Percentiles rank a stretch among this genome's conserved stretches.
Evolutionary conservation across 352 stramenopile genomes (phyloP).

Genomic region (Phytopythium cucurbitacearum): DNA sequence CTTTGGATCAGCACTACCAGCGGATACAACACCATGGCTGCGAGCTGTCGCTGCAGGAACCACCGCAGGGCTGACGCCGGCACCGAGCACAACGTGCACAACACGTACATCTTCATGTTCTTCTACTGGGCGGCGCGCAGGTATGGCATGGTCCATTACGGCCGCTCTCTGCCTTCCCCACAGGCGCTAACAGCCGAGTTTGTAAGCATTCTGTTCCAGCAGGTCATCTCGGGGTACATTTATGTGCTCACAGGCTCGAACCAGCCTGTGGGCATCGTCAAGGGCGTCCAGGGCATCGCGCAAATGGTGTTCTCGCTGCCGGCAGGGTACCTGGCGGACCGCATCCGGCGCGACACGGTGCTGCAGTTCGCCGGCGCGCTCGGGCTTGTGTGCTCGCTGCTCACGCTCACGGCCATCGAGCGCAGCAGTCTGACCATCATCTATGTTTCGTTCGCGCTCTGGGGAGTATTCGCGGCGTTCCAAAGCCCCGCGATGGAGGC

Average conservation of each 20-base stretch:
- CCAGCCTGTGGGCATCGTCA: constrained; percentile 73
- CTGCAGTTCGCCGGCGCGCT: constrained; percentile 56
- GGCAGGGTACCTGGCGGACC: constrained; percentile 60
- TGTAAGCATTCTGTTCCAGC: constrained; percentile 68
- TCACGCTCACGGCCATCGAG: constrained; percentile 59
- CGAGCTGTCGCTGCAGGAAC: neutral
- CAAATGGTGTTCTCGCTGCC: constrained; percentile 74
- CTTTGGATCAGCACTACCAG: no score
- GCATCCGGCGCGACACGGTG: constrained; percentile 60
- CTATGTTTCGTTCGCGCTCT: constrained; percentile 63
- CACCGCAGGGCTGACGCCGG: neutral
- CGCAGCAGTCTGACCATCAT: constrained; percentile 34
- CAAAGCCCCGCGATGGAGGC: constrained; percentile 68
- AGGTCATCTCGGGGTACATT: constrained; percentile 71
- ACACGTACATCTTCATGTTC: constrained; percentile 65
- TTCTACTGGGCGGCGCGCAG: constrained; percentile 72
- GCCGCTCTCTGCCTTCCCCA: neutral
- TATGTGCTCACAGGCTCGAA: constrained; percentile 76
- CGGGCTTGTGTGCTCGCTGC: constrained; percentile 33
- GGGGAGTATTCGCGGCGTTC: constrained; percentile 66
- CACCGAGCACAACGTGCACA: constrained; percentile 54
- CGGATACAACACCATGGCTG: no score
- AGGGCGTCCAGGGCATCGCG: constrained; percentile 77
- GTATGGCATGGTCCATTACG: constrained; percentile 6
- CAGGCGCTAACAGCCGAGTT: no score